phyloP scores from a whole-genome alignment of 495 filamentous ascomycete genomes.

The Podospora conica region DNA sequence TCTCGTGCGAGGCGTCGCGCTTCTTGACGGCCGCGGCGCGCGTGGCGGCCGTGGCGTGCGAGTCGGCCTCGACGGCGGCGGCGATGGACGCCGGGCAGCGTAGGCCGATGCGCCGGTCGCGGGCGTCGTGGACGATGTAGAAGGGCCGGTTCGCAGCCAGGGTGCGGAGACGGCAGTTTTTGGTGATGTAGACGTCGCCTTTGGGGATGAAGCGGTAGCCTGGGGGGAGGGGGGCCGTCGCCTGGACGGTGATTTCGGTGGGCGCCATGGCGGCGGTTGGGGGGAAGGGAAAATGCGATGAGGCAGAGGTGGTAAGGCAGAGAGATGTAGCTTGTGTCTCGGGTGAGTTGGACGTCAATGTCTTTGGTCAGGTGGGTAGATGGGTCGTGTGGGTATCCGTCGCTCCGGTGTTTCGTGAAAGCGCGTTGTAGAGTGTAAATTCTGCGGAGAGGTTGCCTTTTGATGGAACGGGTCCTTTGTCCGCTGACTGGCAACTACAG shows the following conservation, averaged over 20 bases:
- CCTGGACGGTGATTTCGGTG: conserved; percentile 5
- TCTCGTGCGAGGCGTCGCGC: conserved; percentile 25
- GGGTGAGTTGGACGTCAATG: background rate
- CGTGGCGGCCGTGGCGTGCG: conserved; percentile 21
- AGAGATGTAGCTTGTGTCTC: no score
- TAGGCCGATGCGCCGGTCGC: conserved; percentile 27
- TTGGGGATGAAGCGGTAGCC: conserved; percentile 35
- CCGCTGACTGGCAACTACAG: background rate
- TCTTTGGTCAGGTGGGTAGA: background rate
- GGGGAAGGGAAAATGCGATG: no score
- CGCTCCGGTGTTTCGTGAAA: background rate
- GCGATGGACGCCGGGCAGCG: conserved; percentile 32
- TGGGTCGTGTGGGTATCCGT: background rate
- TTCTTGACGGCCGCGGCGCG: conserved; percentile 23
- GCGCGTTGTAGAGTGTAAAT: no score
- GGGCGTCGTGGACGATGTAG: conserved; percentile 29
- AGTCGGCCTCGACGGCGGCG: conserved; percentile 18
- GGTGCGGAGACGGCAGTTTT: conserved; percentile 32
- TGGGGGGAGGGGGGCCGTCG: conserved; percentile 19
- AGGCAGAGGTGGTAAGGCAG: background rate
- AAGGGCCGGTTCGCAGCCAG: conserved; percentile 22
- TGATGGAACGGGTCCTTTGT: background rate
- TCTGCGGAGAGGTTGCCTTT: background rate
- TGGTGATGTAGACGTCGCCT: conserved; percentile 35
- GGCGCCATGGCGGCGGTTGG: background rate